These are phyloP conservation scores for Trichosanthes truncata DNA, from an alignment of 306 rosid species.

Conservation along the genomic window DNA sequence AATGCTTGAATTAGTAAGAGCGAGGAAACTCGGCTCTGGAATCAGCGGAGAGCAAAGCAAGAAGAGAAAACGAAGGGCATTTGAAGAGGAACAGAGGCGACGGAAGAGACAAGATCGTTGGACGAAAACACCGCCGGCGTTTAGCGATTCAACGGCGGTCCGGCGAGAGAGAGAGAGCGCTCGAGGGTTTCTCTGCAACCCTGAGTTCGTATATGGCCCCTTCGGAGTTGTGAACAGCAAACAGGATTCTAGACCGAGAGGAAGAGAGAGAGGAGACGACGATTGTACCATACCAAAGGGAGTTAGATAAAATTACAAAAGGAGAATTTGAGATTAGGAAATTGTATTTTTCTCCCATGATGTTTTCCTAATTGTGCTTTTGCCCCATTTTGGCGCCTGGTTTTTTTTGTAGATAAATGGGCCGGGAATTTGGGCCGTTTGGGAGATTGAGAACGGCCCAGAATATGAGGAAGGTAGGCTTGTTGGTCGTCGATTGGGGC, in stretches of 20 bases:
- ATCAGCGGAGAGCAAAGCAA: conserved; percentile 4
- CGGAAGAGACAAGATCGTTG: conserved; percentile 24
- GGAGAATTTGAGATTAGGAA: not conserved
- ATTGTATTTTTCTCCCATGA: not conserved
- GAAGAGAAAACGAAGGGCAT: conserved; percentile 12
- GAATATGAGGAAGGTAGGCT: not conserved
- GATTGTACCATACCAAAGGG: conserved; percentile 11
- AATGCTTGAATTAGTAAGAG: conserved; percentile 14
- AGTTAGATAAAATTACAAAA: not conserved
- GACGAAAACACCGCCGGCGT: not conserved
- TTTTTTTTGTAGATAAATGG: not conserved
- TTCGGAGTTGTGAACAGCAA: conserved; percentile 8
- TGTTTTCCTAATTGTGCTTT: not conserved
- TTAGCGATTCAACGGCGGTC: not conserved
- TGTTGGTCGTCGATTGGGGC: too few relatives aligned
- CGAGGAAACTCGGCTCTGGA: conserved; percentile 4
- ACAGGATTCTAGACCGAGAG: conserved; percentile 11
- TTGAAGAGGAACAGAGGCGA: conserved; percentile 6
- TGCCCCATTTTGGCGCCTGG: not conserved
- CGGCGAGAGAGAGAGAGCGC: not conserved
- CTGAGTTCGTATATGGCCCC: not conserved
- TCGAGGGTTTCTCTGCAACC: conserved; percentile 7
- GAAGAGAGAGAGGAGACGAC: conserved; percentile 14
- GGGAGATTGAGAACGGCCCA: not conserved
- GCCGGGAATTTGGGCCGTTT: not conserved